Evolutionary conservation across 1,284 basidiomycete species (phyloP).

Genomic region (Cutaneotrichosporon sp.): DNA sequence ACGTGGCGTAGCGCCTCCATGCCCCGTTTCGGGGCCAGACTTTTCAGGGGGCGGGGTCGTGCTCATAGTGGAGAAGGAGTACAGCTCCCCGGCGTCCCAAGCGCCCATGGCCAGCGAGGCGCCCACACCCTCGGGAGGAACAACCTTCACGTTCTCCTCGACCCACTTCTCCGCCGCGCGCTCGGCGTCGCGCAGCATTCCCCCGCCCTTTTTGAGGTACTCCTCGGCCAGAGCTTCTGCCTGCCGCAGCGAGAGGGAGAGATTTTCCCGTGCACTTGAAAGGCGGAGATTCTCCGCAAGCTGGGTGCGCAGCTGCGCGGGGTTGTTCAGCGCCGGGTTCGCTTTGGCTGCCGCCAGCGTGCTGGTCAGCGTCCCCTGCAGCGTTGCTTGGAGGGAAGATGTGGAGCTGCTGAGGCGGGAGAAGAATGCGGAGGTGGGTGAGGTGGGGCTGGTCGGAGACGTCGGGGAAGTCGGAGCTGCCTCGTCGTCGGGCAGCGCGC

Average conservation of each 20-base stretch:
- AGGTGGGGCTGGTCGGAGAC: constrained; percentile 6
- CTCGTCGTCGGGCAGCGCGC: constrained; percentile 8
- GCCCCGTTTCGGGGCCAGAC: background rate
- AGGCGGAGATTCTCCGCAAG: constrained; percentile 63
- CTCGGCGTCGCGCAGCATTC: constrained; percentile 60
- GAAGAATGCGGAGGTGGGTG: constrained; percentile 24
- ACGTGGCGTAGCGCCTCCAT: constrained; percentile 33
- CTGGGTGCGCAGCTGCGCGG: constrained; percentile 55
- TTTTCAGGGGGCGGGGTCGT: background rate
- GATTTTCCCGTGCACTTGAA: constrained; percentile 38
- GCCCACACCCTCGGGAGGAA: constrained; percentile 65
- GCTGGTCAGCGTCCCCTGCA: constrained; percentile 55
- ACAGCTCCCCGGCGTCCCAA: constrained; percentile 80
- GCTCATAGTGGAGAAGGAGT: constrained; percentile 53
- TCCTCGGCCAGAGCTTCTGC: constrained; percentile 71
- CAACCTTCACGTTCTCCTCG: constrained; percentile 69
- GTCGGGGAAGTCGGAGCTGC: background rate
- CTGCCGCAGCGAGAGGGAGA: constrained; percentile 55
- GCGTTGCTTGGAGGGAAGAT: constrained; percentile 39
- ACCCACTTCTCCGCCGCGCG: constrained; percentile 64
- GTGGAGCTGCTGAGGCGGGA: constrained; percentile 34
- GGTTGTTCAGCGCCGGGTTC: constrained; percentile 39
- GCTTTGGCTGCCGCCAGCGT: constrained; percentile 61
- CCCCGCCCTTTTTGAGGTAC: constrained; percentile 62
- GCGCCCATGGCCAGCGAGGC: constrained; percentile 51